phyloP scores from a whole-genome alignment of 108 stramenopile genomes.

The Cyclotella atomus region DNA sequence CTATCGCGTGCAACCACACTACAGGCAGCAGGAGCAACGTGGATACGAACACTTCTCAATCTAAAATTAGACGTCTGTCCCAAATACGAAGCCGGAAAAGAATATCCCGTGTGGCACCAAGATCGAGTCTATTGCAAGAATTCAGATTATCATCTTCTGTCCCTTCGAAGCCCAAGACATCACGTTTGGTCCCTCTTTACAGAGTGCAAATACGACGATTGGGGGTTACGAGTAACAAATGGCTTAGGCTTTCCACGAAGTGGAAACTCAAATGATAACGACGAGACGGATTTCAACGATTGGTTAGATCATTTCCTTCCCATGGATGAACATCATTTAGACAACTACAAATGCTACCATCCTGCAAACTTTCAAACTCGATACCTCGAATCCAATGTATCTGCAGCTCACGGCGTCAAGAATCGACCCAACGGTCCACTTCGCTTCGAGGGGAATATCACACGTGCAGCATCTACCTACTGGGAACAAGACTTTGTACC shows the following conservation, averaged over 20 bases:
- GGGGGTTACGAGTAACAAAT: conserved; percentile 14
- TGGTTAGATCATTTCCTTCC: conserved; percentile 20
- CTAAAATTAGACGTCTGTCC: conserved; percentile 12
- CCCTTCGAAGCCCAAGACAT: conserved; percentile 20
- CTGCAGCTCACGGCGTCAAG: neutral
- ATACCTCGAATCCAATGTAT: neutral
- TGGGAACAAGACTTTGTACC: conserved; percentile 20
- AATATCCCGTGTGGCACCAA: conserved; percentile 10
- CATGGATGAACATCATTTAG: neutral
- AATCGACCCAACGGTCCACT: neutral
- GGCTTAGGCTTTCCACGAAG: conserved; percentile 9
- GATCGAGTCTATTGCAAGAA: neutral
- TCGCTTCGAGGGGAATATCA: conserved; percentile 11
- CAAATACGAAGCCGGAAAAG: neutral
- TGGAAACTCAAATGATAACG: neutral
- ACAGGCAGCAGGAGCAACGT: conserved; percentile 21
- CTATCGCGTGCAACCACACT: no score
- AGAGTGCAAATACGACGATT: conserved; percentile 16
- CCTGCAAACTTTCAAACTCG: conserved; percentile 24
- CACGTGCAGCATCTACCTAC: conserved; percentile 10
- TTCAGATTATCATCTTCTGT: conserved; percentile 7
- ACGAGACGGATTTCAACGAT: conserved; percentile 15
- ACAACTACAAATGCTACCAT: conserved; percentile 20
- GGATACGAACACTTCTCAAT: conserved; percentile 10
- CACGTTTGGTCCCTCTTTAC: conserved; percentile 25